Evolutionary conservation across 2,329 filamentous ascomycete species (phyloP).

Genomic region (Fusarium poae): DNA sequence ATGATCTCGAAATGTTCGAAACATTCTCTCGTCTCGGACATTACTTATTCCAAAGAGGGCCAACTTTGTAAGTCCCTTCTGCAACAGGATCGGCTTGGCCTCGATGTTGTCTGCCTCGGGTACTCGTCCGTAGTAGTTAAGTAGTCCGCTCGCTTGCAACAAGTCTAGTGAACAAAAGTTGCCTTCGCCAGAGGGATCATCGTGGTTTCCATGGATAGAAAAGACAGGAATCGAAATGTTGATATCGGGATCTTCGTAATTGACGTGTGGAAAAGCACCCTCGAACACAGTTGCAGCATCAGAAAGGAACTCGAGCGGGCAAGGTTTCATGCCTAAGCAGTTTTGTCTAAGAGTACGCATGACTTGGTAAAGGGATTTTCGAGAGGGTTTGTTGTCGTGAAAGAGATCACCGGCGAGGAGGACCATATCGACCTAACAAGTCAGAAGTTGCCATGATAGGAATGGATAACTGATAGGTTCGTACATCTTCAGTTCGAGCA

Average conservation of each 20-base stretch:
- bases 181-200: conserved; percentile 96
- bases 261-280: conserved; percentile 91
- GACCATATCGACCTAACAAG: conserved; percentile 86
- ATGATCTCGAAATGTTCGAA: conserved; percentile 91
- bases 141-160: conserved; percentile 87
- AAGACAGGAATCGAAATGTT: conserved; percentile 98
- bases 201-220: conserved; percentile 98
- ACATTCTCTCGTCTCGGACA: conserved; percentile 93
- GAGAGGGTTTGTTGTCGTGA: conserved; percentile 96
- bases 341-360: conserved; percentile 95
- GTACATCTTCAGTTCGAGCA: conserved; percentile 83
- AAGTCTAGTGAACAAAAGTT: conserved; percentile 92
- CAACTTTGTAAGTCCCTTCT: conserved; percentile 93
- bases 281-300: conserved; percentile 93
- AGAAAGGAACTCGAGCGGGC: conserved; percentile 92
- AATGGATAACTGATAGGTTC: not conserved
- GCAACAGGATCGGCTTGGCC: conserved; percentile 89
- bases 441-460: not conserved
- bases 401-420: conserved; percentile 95
- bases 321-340: conserved; percentile 94
- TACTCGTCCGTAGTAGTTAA: conserved; percentile 96
- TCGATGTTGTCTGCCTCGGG: conserved; percentile 96
- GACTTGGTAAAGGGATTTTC: conserved; percentile 96
- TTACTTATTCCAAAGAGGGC: conserved; percentile 96
- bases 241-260: conserved; percentile 97